These are phyloP conservation scores for Piper longum DNA, from an alignment of 164 flowering plant species.

Conservation along the genomic window DNA sequence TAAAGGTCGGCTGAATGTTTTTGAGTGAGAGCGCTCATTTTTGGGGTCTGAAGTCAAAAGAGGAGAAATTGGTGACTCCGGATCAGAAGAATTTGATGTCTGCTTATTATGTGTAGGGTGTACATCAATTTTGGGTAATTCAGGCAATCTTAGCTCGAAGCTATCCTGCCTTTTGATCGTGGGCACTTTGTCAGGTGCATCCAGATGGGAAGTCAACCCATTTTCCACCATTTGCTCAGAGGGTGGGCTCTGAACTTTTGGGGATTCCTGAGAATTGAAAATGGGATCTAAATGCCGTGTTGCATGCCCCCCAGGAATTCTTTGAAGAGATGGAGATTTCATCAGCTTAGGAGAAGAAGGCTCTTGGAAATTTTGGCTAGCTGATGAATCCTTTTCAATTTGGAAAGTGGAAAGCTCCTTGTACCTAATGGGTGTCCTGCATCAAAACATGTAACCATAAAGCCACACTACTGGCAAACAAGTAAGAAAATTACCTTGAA, in stretches of 20 bases:
- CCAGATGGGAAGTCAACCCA: slow-evolving; percentile 29
- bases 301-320: slow-evolving; percentile 39
- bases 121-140: slow-evolving; percentile 82
- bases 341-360: slow-evolving; percentile 76
- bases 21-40: slow-evolving; percentile 94
- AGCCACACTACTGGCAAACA: neutral
- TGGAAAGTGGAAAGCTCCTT: slow-evolving; percentile 63
- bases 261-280: slow-evolving; percentile 58
- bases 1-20: slow-evolving; percentile 79
- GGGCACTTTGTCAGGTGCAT: slow-evolving; percentile 55
- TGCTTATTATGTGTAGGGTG: slow-evolving; percentile 34
- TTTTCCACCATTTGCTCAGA: slow-evolving; percentile 65
- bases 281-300: slow-evolving; percentile 33
- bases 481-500: neutral
- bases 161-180: slow-evolving; percentile 81
- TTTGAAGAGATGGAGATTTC: slow-evolving; percentile 88
- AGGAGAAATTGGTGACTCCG: slow-evolving; percentile 98
- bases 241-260: slow-evolving; percentile 59
- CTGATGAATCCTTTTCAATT: slow-evolving; percentile 77
- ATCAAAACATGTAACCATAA: neutral
- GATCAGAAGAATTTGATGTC: slow-evolving; percentile 61
- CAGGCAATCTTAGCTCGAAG: slow-evolving; percentile 87
- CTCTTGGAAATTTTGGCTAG: slow-evolving; percentile 61
- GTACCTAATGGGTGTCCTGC: slow-evolving; percentile 68
- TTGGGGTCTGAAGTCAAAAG: slow-evolving; percentile 88